Evolutionary conservation across 1,284 basidiomycete genomes (phyloP), one percentile per base, ranked within the genome.

Genomic region (Leccinum griseonigrum): DNA sequence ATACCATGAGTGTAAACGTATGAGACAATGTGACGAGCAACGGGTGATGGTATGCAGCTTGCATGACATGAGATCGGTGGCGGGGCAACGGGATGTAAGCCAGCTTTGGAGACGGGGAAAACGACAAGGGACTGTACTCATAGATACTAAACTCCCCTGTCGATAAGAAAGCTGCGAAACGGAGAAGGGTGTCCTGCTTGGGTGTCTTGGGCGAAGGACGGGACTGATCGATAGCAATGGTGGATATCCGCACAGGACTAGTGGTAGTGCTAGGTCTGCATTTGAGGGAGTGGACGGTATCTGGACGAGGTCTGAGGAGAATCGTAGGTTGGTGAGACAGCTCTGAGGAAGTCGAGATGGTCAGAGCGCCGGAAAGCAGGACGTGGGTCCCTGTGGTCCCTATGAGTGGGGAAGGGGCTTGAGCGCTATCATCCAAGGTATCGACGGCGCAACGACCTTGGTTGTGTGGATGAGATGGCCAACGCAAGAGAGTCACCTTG

Each of bases 11-110:
- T 13, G 79, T 79, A 70, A 92, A 92, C 29, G 80, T 74, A 63
- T 82, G 75, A 14, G 90, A 88, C 43, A 93, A 78, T 0, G 88
- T 85, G 50, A 89, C 79, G 56, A 93, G 84, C 4, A 93, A 75
- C 0, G 90, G 91, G 61, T 92, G 88, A 65, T 91, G 85, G 68
- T 90, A 93, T 16, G 81, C 89, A 11, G 87, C 88, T 56, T 87
- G 85, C 53, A 83, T 78, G 63, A 89, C 80, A 11, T 80, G 80
- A 13, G 79, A 71, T 52, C 83, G 74, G 52, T 72, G 64, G 34
- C 68, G 78, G 48, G 75, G 72, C 8, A 74, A 68, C 14, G 86
- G 85, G 48, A 79, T 69, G 69, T 87, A 85, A 4, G 80, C 76
- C 56, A 83, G 70, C 57, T 79, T 78, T 18, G 79, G 78, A 10